Base-by-base conservation (phyloP, 2,329 filamentous ascomycete species). In the Diaporthe ampelina region DNA sequence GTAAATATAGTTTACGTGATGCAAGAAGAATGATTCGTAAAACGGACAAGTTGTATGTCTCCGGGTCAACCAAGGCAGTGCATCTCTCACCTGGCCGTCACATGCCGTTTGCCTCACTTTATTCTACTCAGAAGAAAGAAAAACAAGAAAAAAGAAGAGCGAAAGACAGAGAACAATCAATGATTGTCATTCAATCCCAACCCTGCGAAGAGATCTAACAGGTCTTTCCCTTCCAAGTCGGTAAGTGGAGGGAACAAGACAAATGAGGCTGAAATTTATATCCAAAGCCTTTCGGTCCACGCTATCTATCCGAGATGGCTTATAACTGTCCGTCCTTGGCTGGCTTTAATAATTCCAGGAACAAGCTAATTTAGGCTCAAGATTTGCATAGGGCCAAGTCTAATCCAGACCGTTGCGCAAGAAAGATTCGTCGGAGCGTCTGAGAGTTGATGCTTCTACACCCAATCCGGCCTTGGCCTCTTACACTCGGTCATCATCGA, bases 391-490 rank as follows among this genome's bases (percentile, higher is more conserved):
- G 26, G 43, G 29, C 59, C 26, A 5, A 48, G 59, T n/a, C n/a
- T 26, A 26, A n/a, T 40, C 1, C 7, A 43, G 43, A 24, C 61
- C 43, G 61, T 52, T 35, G 61, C 19, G 21, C 21, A 35, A 24
- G 35, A 67, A 65, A 43, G 17, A 65, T 32, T 29, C 19, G 45
- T 17, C 43, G 26, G 26, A 50, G 59, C 61, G 29, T 52, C 61
- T 52, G 8, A 19, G 13, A 37, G 43, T 13, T 8, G 29, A 67
- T 40, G 45, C 61, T 50, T 35, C 61, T 32, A 52, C 45, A 37
- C 61, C 61, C 13, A 37, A 67, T 67, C 7, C 21, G 45, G 61
- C 61, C 35, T 37, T 29, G 61, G 61, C 29, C 29, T 50, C 45
- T 13, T 32, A 3, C 29, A 17, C 21, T 11, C 2, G 17, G 61